phyloP scores from a whole-genome alignment of 371 early-diverging fungal genomes.

The Apophysomyces ossiformis region DNA sequence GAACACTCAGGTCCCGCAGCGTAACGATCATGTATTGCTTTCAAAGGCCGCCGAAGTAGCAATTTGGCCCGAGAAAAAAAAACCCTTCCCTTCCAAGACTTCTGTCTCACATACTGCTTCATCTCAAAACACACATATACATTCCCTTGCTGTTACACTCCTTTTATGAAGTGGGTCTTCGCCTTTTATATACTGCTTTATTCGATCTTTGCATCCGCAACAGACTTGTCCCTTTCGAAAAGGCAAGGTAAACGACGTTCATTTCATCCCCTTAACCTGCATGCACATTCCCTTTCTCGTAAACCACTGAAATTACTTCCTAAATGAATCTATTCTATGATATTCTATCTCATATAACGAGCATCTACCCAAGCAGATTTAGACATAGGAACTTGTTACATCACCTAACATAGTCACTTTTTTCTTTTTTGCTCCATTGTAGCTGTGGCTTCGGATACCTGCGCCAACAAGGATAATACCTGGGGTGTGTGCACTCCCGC shows the following conservation, averaged over 20 bases:
- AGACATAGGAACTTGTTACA: not conserved
- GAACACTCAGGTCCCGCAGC: not conserved
- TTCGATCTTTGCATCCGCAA: not conserved
- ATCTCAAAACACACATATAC: not conserved
- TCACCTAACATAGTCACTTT: conserved; percentile 1
- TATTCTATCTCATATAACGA: not conserved
- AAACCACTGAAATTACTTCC: not conserved
- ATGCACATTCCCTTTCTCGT: not conserved
- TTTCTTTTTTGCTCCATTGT: conserved; percentile 4
- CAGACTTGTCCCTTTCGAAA: conserved; percentile 7
- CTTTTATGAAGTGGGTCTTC: conserved; percentile 8
- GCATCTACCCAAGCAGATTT: not conserved
- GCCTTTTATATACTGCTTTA: not conserved
- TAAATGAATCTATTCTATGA: not conserved
- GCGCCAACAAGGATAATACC: conserved; percentile 12
- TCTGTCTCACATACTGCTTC: conserved; percentile 3
- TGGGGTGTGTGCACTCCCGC: conserved; percentile 26
- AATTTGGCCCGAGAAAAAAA: conserved; percentile 4
- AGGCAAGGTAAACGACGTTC: conserved; percentile 11
- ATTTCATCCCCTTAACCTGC: not conserved
- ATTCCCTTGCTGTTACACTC: conserved; percentile 5
- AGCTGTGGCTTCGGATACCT: conserved; percentile 12
- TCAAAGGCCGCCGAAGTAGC: too few species aligned
- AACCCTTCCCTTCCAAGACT: not conserved
- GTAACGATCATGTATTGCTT: too few species aligned